Base-by-base conservation (phyloP, 1,284 basidiomycete species). In the Puccinia brachypodii region DNA sequence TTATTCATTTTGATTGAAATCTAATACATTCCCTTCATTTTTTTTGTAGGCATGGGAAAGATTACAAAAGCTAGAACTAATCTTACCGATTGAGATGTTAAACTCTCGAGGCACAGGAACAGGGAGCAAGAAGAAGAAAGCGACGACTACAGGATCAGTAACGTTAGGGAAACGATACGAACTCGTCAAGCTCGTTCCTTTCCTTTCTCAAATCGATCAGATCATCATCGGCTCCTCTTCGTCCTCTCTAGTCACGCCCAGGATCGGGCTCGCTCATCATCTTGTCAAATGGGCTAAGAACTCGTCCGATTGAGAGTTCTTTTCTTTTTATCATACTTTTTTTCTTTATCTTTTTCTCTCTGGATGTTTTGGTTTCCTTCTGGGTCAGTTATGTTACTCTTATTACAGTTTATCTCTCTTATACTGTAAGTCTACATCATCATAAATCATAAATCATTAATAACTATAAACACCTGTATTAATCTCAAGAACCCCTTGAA, bases 31-130 rank as follows among this genome's bases (percentile, higher is more conserved):
- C 42, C 4, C 36, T 16, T 22, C 38, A 28, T 50, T 56, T 3
- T 22, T 31, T 33, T 36, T 22, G 2, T 53, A 79, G 77, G 77
- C 42, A 58, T 79, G 77, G 77, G 77, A 79, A 56, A 71, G 77
- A 60, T 72, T 79, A n/a, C 64, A 50, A n/a, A 66, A 47, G 14
- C 50, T 47, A 44, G 76, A 77, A 25, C 38, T 79, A 13, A 42
- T 79, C n/a, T 31, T 79, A 25, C 68, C 77, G 2, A 42, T 71
- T n/a, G 47, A 33, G 25, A 25, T 50, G n/a, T 42, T 53, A 19
- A 53, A 62, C 9, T 50, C 28, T 4, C 31, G 13, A 33, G 36
- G 31, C 0, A 16, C 22, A 22, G 44, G n/a, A n/a, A n/a, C 25
- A 9, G 22, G 28, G 16, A 22, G 42, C 13, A 38, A 56, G 50